A percentile compares a stretch with the other conserved stretches of the same genome.
Conservation (phyloP, 495 filamentous ascomycete genomes). For the Barbatosphaeria neglecta region DNA sequence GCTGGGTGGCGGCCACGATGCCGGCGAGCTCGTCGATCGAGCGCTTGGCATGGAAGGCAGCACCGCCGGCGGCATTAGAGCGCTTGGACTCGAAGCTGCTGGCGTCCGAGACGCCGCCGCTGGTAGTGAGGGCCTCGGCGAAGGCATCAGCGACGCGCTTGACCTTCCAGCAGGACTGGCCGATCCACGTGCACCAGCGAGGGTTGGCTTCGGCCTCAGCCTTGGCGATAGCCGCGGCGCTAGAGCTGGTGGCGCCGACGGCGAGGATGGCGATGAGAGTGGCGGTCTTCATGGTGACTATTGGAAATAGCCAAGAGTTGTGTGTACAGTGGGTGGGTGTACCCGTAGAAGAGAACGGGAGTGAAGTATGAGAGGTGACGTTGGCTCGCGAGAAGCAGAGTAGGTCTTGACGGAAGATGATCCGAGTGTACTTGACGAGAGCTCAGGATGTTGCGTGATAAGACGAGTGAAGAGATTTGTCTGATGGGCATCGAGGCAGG, state of each 20-base stretch:
- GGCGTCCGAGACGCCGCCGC: slow-evolving; percentile 3
- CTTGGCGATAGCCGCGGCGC: slow-evolving; percentile 13
- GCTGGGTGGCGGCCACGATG: slow-evolving; percentile 14
- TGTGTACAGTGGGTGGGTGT: not conserved
- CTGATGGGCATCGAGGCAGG: not conserved
- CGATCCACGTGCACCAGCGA: slow-evolving; percentile 2
- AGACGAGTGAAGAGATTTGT: not conserved
- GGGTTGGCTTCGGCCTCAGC: slow-evolving; percentile 3
- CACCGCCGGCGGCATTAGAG: slow-evolving; percentile 6
- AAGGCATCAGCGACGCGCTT: slow-evolving; percentile 25
- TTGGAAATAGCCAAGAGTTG: too few relatives aligned
- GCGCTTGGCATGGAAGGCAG: slow-evolving; percentile 12
- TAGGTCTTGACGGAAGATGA: not conserved
- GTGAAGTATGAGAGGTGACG: not conserved
- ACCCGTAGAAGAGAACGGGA: not conserved
- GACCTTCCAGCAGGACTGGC: slow-evolving; percentile 14
- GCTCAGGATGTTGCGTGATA: not conserved
- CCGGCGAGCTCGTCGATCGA: slow-evolving; percentile 16
- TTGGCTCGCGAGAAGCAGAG: not conserved
- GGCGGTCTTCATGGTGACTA: slow-evolving; percentile 28
- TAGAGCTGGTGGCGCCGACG: slow-evolving; percentile 10
- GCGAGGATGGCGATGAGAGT: slow-evolving; percentile 20
- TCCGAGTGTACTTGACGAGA: not conserved
- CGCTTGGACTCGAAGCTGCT: slow-evolving; percentile 4
- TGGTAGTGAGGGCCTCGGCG: slow-evolving; percentile 10